These are phyloP conservation scores for Botrytis elliptica DNA, from an alignment of 2,329 filamentous ascomycete genomes.

Conservation along the genomic window DNA sequence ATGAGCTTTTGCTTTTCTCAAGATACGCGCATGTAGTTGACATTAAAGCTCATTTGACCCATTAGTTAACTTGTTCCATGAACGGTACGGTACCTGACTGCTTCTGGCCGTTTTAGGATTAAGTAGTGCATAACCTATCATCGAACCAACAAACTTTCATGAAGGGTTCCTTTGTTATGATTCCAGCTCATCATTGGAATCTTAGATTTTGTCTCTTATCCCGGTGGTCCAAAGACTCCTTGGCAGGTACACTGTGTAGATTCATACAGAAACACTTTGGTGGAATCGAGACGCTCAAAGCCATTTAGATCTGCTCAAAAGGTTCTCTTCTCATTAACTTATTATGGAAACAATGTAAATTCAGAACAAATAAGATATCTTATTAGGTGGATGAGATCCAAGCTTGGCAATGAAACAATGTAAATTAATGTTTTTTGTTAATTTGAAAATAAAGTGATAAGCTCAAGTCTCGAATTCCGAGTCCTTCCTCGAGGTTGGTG, in stretches of 20 bases:
- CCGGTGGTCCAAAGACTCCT: too few relatives aligned
- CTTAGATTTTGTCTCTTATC: not conserved
- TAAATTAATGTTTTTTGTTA: not conserved
- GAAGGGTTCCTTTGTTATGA: not conserved
- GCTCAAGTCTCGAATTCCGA: not conserved
- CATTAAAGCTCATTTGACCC: not conserved
- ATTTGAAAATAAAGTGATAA: slow-evolving; percentile 8
- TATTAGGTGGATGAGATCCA: not conserved
- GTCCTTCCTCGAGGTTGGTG: not conserved
- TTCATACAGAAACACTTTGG: not conserved
- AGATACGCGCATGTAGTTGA: not conserved
- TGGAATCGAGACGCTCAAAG: not conserved
- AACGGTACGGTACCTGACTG: too few relatives aligned
- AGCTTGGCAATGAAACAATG: not conserved
- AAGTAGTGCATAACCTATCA: too few relatives aligned
- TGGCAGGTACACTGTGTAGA: not conserved
- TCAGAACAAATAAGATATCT: not conserved
- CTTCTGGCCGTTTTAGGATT: not conserved
- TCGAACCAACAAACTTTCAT: not conserved
- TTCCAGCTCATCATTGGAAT: not conserved
- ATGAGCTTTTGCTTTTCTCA: not conserved
- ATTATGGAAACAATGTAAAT: not conserved
- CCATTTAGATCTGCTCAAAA: not conserved
- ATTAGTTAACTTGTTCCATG: not conserved
- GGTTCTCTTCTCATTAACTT: not conserved